These are phyloP conservation scores for Eutypella sp. DNA, from an alignment of 2,329 filamentous ascomycete genomes.

Conservation along the genomic window DNA sequence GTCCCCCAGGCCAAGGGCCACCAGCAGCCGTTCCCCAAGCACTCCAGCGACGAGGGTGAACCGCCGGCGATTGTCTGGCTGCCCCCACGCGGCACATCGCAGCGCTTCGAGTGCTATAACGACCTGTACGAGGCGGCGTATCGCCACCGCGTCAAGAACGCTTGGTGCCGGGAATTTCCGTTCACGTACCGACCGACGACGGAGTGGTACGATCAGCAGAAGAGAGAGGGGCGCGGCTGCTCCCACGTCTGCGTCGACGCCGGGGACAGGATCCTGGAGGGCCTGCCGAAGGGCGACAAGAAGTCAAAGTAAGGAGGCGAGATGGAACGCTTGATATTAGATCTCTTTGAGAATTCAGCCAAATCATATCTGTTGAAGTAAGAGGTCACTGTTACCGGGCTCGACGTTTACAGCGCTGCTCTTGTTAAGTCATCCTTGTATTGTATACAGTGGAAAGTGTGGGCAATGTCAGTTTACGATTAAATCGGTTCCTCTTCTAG, in stretches of 20 bases:
- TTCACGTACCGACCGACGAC: conserved; percentile 43
- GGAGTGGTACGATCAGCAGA: conserved; percentile 47
- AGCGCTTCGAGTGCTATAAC: conserved; percentile 36
- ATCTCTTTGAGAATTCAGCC: no score
- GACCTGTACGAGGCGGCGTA: conserved; percentile 36
- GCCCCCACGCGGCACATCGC: conserved; percentile 32
- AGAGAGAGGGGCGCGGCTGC: conserved; percentile 41
- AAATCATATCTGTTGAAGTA: no score
- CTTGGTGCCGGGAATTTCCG: conserved; percentile 20
- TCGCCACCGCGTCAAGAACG: conserved; percentile 12
- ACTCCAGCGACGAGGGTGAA: conserved; percentile 18
- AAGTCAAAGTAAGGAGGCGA: background rate
- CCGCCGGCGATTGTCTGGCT: conserved; percentile 40
- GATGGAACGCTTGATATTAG: background rate
- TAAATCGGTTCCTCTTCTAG: no score
- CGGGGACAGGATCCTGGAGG: conserved; percentile 37
- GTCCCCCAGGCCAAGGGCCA: background rate
- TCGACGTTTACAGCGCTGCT: no score
- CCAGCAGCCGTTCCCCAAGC: conserved; percentile 13
- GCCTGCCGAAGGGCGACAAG: conserved; percentile 1
- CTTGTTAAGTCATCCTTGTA: no score
- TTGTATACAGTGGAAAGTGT: no score
- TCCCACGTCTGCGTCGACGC: conserved; percentile 42
- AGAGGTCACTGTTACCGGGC: no score
- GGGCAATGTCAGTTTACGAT: no score